phyloP scores from a whole-genome alignment of 1,284 basidiomycete species.

The Boletus semigastroideus region DNA sequence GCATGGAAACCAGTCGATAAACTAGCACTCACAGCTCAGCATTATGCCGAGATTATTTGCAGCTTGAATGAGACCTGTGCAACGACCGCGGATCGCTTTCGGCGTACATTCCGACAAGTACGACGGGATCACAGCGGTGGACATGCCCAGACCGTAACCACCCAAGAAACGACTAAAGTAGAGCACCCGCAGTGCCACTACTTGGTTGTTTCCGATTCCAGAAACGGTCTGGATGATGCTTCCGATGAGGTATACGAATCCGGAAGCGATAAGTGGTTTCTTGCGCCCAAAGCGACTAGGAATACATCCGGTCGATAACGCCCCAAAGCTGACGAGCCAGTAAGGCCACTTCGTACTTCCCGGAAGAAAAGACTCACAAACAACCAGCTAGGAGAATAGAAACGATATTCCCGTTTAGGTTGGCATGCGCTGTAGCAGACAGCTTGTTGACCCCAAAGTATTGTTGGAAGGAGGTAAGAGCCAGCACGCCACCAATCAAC shows the following conservation, averaged over 20 bases:
- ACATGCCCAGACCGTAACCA: constrained; percentile 51
- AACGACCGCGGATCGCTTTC: constrained; percentile 53
- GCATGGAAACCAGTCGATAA: not conserved
- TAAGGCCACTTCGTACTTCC: not conserved
- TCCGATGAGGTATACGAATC: constrained; percentile 55
- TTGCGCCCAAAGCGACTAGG: constrained; percentile 47
- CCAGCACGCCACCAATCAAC: constrained; percentile 49
- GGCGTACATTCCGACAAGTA: constrained; percentile 62
- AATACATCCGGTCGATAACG: constrained; percentile 41
- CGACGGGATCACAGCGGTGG: constrained; percentile 54
- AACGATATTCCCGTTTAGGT: constrained; percentile 55
- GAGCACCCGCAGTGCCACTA: constrained; percentile 41
- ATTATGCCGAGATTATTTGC: constrained; percentile 49
- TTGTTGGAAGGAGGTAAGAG: constrained; percentile 44
- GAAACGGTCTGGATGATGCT: constrained; percentile 50
- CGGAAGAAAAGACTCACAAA: constrained; percentile 44
- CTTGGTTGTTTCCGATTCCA: constrained; percentile 41
- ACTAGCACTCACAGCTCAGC: constrained; percentile 45
- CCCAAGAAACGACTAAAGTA: constrained; percentile 51
- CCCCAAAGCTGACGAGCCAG: constrained; percentile 41
- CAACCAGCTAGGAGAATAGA: constrained; percentile 56
- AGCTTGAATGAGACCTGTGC: constrained; percentile 57
- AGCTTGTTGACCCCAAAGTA: constrained; percentile 46
- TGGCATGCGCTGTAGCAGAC: constrained; percentile 36
- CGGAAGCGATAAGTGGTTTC: constrained; percentile 47